phyloP scores from a whole-genome alignment of 106 monocot genomes.

The Platanthera guangdongensis region DNA sequence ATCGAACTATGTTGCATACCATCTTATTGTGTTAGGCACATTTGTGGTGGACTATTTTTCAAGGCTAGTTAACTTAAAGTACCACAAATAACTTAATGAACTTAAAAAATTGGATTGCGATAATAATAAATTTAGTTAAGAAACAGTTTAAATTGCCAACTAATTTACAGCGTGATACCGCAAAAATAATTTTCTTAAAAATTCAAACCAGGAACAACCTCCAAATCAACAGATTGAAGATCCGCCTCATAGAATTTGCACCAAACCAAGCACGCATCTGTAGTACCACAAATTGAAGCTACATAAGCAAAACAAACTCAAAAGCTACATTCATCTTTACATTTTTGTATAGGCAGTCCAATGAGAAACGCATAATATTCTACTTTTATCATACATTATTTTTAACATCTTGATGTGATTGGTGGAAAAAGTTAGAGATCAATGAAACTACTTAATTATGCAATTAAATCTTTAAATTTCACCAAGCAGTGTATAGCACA shows the following conservation, averaged over 20 bases:
- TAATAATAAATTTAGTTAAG: not conserved
- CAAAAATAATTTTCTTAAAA: not conserved
- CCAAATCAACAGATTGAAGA: slow-evolving; percentile 88
- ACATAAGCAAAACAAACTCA: not conserved
- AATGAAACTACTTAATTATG: not conserved
- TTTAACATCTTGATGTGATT: not conserved
- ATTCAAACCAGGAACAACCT: slow-evolving; percentile 34
- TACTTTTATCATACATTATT: not conserved
- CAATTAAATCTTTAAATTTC: not conserved
- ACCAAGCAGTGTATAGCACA: not conserved
- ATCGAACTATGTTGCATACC: no score
- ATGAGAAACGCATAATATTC: not conserved
- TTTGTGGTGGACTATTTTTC: not conserved
- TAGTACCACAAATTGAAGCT: slow-evolving; percentile 14
- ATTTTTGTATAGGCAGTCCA: not conserved
- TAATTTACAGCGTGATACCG: not conserved
- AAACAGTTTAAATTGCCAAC: not conserved
- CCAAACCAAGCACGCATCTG: slow-evolving; percentile 79
- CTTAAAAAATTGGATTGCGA: not conserved
- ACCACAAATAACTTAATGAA: not conserved
- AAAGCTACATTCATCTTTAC: slow-evolving; percentile 5
- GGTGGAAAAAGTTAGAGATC: not conserved
- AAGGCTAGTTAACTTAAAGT: not conserved
- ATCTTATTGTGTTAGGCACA: no score
- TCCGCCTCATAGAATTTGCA: slow-evolving; percentile 75